phyloP scores from a whole-genome alignment of 2,329 filamentous ascomycete genomes.

The Exophiala bonariae region DNA sequence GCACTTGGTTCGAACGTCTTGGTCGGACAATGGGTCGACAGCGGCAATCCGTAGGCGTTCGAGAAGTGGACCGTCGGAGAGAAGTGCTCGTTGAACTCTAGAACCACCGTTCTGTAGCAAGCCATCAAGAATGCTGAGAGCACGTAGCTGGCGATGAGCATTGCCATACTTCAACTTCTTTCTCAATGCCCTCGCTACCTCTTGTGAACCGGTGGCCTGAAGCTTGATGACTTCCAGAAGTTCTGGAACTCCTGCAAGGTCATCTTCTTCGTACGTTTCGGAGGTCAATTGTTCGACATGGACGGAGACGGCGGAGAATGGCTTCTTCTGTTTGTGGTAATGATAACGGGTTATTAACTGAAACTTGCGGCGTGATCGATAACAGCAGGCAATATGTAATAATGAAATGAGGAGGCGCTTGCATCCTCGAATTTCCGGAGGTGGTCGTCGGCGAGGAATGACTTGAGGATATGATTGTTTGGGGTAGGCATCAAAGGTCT shows the following conservation, averaged over 20 bases:
- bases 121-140: slow-evolving; percentile 84
- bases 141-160: slow-evolving; percentile 85
- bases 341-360: slow-evolving; percentile 29
- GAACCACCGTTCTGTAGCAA: slow-evolving; percentile 92
- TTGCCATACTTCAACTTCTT: slow-evolving; percentile 99
- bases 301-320: slow-evolving; percentile 90
- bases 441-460: slow-evolving; percentile 10
- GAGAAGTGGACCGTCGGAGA: slow-evolving; percentile 86
- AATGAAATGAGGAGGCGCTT: slow-evolving; percentile 21
- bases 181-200: slow-evolving; percentile 86
- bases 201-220: slow-evolving; percentile 79
- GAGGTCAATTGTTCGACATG: slow-evolving; percentile 87
- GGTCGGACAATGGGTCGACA: slow-evolving; percentile 80
- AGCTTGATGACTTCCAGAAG: slow-evolving; percentile 92
- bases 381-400: slow-evolving; percentile 26
- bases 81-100: slow-evolving; percentile 74
- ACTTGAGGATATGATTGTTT: slow-evolving; percentile 12
- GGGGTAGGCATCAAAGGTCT: slow-evolving; percentile 25
- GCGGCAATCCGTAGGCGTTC: slow-evolving; percentile 88
- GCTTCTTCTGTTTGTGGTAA: slow-evolving; percentile 61
- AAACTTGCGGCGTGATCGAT: slow-evolving; percentile 26
- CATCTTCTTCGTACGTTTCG: slow-evolving; percentile 86
- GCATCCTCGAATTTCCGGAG: slow-evolving; percentile 19
- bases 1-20: slow-evolving; percentile 84
- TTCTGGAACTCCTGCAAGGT: slow-evolving; percentile 87